Percentiles rank a stretch among this genome's conserved stretches.
phyloP scores from a whole-genome alignment of 1,139 yeast species.

The Yamadazyma spencermartinsiae region DNA sequence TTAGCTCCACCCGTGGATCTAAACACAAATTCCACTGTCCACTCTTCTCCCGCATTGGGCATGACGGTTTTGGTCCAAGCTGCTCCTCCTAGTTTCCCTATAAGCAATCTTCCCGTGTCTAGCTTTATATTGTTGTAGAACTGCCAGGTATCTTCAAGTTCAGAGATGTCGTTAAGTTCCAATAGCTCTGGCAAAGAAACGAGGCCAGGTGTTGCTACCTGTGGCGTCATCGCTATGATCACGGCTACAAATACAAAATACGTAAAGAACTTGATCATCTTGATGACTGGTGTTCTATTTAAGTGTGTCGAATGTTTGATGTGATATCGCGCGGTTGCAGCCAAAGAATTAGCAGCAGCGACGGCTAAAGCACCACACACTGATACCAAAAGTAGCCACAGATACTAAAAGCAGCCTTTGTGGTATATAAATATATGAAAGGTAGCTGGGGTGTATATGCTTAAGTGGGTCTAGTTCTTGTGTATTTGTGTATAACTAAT shows the following conservation, averaged over 20 bases:
- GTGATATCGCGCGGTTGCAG: too few relatives aligned
- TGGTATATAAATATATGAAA: too few relatives aligned
- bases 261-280: not conserved
- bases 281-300: not conserved
- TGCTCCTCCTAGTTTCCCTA: slow-evolving; percentile 43
- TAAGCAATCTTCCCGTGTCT: slow-evolving; percentile 42
- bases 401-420: too few relatives aligned
- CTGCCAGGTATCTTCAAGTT: slow-evolving; percentile 31
- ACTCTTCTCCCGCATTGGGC: slow-evolving; percentile 38
- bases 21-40: slow-evolving; percentile 62
- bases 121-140: slow-evolving; percentile 25
- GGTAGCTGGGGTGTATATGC: too few relatives aligned
- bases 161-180: slow-evolving; percentile 21
- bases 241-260: not conserved
- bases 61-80: slow-evolving; percentile 48
- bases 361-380: too few relatives aligned
- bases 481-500: too few relatives aligned
- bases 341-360: too few relatives aligned
- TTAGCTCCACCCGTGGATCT: slow-evolving; percentile 51
- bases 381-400: too few relatives aligned
- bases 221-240: slow-evolving; percentile 10
- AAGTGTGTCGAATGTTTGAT: too few relatives aligned
- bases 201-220: slow-evolving; percentile 10
- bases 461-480: too few relatives aligned
- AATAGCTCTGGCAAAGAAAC: slow-evolving; percentile 37